Percentiles rank a stretch among this genome's conserved stretches.
These are phyloP conservation scores for Aristolochia californica DNA, from an alignment of 164 flowering plant species.

Conservation along the genomic window DNA sequence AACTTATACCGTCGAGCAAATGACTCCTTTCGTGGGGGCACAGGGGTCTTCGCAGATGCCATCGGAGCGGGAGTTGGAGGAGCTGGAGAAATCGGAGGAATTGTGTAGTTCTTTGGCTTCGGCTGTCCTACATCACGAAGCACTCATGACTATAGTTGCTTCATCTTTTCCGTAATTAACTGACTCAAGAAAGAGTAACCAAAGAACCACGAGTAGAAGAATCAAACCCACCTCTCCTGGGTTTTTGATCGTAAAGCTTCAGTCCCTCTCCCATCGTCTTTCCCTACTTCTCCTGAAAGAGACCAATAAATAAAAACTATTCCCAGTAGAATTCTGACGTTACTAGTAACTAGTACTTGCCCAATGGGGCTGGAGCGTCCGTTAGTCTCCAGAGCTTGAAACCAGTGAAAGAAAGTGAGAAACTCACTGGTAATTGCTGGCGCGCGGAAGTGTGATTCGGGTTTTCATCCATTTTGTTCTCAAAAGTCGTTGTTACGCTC, in stretches of 20 bases:
- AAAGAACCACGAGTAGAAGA: not conserved
- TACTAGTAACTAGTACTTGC: no score
- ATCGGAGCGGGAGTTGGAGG: no score
- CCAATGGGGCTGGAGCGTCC: no score
- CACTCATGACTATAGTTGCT: not conserved
- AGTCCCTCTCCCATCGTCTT: constrained; percentile 5
- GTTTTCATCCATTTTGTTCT: no score
- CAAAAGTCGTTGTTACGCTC: no score
- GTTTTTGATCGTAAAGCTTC: constrained; percentile 7
- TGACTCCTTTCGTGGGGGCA: constrained; percentile 50
- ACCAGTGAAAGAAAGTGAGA: no score
- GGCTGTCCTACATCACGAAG: not conserved
- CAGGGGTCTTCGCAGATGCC: constrained; percentile 18
- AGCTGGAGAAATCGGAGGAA: no score
- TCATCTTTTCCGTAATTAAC: not conserved
- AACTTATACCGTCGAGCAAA: constrained; percentile 64
- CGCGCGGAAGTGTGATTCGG: no score
- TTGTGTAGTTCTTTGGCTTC: no score
- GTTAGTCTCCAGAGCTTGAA: no score
- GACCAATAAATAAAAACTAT: not conserved
- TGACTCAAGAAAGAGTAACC: not conserved
- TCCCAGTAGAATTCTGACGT: no score
- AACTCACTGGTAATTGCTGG: no score
- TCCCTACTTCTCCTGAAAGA: not conserved
- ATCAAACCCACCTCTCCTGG: constrained; percentile 3